These are phyloP conservation scores for Plectosphaerella cucumerina DNA, from an alignment of 2,329 filamentous ascomycete genomes.

Conservation along the genomic window DNA sequence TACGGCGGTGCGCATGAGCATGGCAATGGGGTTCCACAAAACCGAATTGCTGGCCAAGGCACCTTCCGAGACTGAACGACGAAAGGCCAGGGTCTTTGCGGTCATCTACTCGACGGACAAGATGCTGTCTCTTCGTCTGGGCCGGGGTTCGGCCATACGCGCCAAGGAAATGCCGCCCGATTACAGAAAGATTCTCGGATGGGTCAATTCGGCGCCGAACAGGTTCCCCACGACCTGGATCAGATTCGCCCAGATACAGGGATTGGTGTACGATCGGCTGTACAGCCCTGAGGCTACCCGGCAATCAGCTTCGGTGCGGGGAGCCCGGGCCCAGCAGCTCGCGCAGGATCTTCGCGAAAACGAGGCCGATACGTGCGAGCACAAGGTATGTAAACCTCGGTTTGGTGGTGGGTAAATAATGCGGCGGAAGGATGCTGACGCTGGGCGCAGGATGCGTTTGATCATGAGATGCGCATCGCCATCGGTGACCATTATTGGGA, in stretches of 20 bases:
- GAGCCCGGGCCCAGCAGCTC: conserved; percentile 6
- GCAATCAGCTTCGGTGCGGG: conserved; percentile 12
- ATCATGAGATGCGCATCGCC: background rate
- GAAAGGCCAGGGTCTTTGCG: conserved; percentile 18
- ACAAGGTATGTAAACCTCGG: background rate
- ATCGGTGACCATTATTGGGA: conserved; percentile 7
- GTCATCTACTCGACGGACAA: conserved; percentile 19
- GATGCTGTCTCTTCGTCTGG: conserved; percentile 18
- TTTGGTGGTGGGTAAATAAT: no score
- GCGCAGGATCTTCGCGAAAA: background rate
- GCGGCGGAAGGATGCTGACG: no score
- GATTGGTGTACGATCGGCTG: conserved; percentile 19
- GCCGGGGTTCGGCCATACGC: conserved; percentile 18
- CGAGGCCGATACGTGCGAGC: background rate
- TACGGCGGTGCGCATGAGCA: conserved; percentile 14
- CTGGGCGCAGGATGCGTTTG: background rate
- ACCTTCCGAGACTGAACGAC: conserved; percentile 1
- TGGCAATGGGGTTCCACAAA: conserved; percentile 16
- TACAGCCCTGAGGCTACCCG: conserved; percentile 19
- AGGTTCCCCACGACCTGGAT: conserved; percentile 9
- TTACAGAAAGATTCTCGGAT: background rate
- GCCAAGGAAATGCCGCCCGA: conserved; percentile 19
- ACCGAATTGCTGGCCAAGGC: conserved; percentile 1
- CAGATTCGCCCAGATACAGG: conserved; percentile 14
- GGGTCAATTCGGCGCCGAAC: background rate